Conservation (phyloP, 192 early-diverging fungal species). For the Jimgerdemannia lactiflua region DNA sequence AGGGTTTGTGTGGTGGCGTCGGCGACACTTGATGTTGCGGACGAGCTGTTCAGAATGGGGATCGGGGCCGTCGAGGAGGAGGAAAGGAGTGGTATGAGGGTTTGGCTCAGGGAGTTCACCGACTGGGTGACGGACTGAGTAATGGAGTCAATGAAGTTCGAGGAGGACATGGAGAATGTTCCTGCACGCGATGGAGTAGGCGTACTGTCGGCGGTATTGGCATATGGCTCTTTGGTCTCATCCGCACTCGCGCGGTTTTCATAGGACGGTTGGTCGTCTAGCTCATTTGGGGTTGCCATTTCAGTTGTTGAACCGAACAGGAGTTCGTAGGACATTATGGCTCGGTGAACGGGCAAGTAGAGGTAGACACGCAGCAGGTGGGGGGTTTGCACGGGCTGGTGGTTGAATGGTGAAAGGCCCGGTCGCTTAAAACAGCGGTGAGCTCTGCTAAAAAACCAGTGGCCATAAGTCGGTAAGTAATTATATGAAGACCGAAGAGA, state of each 20-base stretch:
- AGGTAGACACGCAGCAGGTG: not conserved
- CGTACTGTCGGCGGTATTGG: not conserved
- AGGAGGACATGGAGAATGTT: not conserved
- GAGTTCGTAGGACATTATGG: not conserved
- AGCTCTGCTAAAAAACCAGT: no score
- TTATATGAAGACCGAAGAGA: no score
- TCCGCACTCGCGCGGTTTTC: not conserved
- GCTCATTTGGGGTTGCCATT: not conserved
- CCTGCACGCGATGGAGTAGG: not conserved
- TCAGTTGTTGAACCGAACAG: not conserved
- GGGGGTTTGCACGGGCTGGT: not conserved
- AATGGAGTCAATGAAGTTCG: not conserved
- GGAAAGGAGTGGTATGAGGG: not conserved
- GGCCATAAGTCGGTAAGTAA: no score
- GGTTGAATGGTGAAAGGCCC: not conserved
- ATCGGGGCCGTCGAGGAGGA: not conserved
- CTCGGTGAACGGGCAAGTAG: not conserved
- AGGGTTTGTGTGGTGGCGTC: not conserved
- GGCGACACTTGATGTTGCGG: not conserved
- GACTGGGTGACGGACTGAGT: not conserved
- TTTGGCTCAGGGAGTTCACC: not conserved
- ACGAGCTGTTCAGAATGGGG: not conserved
- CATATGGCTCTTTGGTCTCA: not conserved
- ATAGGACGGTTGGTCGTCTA: not conserved
- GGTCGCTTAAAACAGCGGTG: not conserved